Percentiles rank a stretch among this genome's conserved stretches.
phyloP scores from a whole-genome alignment of 352 stramenopile genomes.

The Phytopythium sindhum region DNA sequence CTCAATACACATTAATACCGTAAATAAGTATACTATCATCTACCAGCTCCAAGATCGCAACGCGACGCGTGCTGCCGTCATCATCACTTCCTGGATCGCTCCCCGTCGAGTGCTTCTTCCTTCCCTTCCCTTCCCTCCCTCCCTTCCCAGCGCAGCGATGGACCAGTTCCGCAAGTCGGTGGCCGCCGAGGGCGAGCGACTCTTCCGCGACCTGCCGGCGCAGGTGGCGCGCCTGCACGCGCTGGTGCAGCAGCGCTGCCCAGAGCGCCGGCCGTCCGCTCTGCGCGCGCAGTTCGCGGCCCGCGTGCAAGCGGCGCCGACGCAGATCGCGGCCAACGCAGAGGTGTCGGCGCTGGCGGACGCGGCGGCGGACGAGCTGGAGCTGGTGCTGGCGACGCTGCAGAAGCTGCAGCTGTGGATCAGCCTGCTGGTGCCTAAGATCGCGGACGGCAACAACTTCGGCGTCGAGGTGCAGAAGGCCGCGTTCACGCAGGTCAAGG shows the following conservation, averaged over 20 bases:
- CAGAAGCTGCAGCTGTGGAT: slow-evolving; percentile 71
- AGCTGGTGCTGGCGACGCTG: slow-evolving; percentile 38
- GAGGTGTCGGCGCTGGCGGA: slow-evolving; percentile 36
- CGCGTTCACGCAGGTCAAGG: slow-evolving; percentile 64
- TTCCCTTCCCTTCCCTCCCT: not conserved
- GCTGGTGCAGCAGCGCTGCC: slow-evolving; percentile 45
- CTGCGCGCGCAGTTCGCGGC: slow-evolving; percentile 37
- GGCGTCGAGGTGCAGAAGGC: slow-evolving; percentile 85
- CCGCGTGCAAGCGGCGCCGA: slow-evolving; percentile 23
- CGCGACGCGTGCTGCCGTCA: not conserved
- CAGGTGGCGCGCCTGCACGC: slow-evolving; percentile 38
- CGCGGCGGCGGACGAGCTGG: slow-evolving; percentile 53
- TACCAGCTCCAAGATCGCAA: no score
- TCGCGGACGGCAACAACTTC: slow-evolving; percentile 87
- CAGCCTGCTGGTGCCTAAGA: slow-evolving; percentile 65
- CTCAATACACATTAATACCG: not conserved
- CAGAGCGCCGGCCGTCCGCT: slow-evolving; percentile 33
- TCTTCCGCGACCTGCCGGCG: slow-evolving; percentile 49
- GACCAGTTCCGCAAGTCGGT: slow-evolving; percentile 48
- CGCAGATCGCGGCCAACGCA: slow-evolving; percentile 34
- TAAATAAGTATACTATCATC: not conserved
- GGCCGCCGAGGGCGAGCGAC: slow-evolving; percentile 28
- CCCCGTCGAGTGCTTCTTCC: not conserved
- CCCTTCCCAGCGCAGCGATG: slow-evolving; percentile 24
- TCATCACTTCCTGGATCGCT: not conserved